Base-by-base conservation (phyloP, 2,329 filamentous ascomycete species). In the Berkeleyomyces rouxiae region DNA sequence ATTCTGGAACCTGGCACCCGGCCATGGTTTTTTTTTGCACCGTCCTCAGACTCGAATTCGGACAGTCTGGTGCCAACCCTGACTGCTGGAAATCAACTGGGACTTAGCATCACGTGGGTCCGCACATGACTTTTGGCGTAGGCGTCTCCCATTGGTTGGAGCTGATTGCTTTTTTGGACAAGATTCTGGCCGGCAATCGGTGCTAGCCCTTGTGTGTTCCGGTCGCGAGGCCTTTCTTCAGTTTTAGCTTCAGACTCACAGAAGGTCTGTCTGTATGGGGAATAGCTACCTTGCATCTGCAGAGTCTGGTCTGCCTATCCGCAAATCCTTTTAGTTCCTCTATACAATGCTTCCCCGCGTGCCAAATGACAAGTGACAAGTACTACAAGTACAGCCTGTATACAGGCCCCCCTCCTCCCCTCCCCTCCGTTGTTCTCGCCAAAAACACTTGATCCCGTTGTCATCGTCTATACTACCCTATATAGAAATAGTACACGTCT, bases 181-280 rank as follows among this genome's bases (percentile, higher is more conserved):
- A 7, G 16, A 55, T n/a, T 11, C 51, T 7, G 51, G 49, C 49
- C 31, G 33, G 51, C 13, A 16, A 39, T 7, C 11, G 10, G 33
- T 39, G 33, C 5, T 4, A 37, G 51, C 51, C 13, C 4, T n/a
- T n/a, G 43, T 46, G 11, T 46, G 4, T 5, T 46, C 5, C n/a
- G 0, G 3, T n/a, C 13, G 11, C 42, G 4, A 44, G 42, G n/a
- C 11, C 16, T 46, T 46, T 46, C 16, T 46, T 46, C 7, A 60
- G 63, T 67, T 59, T 68, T 68, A 69, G 64, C 63, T 64, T 23
- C 23, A 23, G 23, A 23, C 23, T 23, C 2, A 23, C 23, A 23
- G 23, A 23, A 23, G 23, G 23, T 23, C 23, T 23, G 23, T 23
- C 23, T 23, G 23, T 23, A 23, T 23, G 23, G 23, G 23, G 23